Evolutionary conservation across 257 asterid genomes (phyloP), one percentile per base, ranked within the genome.

Genomic region (Solanum ossicruentum): DNA sequence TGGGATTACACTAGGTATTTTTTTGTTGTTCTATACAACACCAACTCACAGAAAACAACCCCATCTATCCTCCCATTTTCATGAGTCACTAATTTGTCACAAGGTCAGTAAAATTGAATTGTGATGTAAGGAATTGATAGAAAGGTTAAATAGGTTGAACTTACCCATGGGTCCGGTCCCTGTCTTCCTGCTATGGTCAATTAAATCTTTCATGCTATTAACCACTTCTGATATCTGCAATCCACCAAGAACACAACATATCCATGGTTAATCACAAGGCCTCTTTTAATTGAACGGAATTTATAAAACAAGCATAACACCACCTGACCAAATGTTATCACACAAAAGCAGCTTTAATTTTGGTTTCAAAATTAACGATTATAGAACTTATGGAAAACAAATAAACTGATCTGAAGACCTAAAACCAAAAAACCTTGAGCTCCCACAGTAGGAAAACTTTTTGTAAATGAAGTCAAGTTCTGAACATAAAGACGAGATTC

Each of bases 151-250:
- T 16, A 45, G 6, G 65, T 32, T 32, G 45, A 89, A 83, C 97
- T 89, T 90, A 97, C 99, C 99, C 99, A 97, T 95, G 49, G 99
- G 99, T 87, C 99, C 98, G 10, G 91, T 84, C 85, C 94, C 92
- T 78, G 95, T 93, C 87, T 94, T 97, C 81, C 97, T 92, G 90
- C 99, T 94, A 84, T 92, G 94, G 82, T 97, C 99, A 73, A 97
- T 95, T 78, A 97, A 94, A 94, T 97, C 99, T 89, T 97, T 97
- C 99, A 97, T 97, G 94, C 99, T 97, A 91, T 97, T 97, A 85
- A 97, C 99, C 88, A 97, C 99, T 90, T 97, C 99, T 8, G 99
- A 97, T 92, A 97, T 97, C 99, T 97, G 83, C 49, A 52, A 10
- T 52, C 23, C 66, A 28, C 83, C 18, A 43, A 43, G 80, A 72